Evolutionary conservation across 805 yeast species (phyloP), one percentile per base, ranked within the genome.

Genomic region (Teunomyces aglyptinius): DNA sequence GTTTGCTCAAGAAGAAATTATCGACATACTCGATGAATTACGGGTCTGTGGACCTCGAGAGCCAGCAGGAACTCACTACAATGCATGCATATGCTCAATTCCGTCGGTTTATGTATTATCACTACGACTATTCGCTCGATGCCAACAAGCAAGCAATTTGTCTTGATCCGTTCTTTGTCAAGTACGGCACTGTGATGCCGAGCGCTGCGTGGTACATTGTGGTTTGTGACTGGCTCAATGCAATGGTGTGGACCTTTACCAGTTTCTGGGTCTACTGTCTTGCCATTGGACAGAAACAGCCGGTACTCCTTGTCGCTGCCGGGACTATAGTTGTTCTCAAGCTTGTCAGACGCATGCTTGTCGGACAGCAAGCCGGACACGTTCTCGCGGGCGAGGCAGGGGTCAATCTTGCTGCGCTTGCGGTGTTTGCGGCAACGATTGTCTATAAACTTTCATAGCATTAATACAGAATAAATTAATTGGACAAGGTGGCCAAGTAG

Each of bases 131-230:
- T 41, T 49, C 56, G 10, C 53, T 61, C 38, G 61, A 59, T 5
- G 47, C 53, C 13, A 56, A 56, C 40, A 46, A 54, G 22, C 59
- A 55, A 32, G 46, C 49, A 33, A 39, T 62, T 24, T 43, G 47
- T 16, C 53, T 57, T 32, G 68, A 64, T 49, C 65, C 67, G 6
- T 41, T 53, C 24, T 65, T 63, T 51, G 56, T 51, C 38, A 48
- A 48, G 33, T 63, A 53, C 45, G 61, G 60, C 10, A 41, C 49
- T 7, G 38, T 63, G 24, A 33, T 48, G 10, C 40, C 51, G 3
- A 57, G 59, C n/a, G 50, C 61, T 41, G 26, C 52, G 26, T 40
- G 45, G 2, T 28, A 26, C 7, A 46, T 39, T 16, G n/a, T 48
- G 31, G 12, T 49, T 2, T 22, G 33, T 5, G 49, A 53, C 40